phyloP scores from a whole-genome alignment of 306 rosid species.

The Rosa persica region DNA sequence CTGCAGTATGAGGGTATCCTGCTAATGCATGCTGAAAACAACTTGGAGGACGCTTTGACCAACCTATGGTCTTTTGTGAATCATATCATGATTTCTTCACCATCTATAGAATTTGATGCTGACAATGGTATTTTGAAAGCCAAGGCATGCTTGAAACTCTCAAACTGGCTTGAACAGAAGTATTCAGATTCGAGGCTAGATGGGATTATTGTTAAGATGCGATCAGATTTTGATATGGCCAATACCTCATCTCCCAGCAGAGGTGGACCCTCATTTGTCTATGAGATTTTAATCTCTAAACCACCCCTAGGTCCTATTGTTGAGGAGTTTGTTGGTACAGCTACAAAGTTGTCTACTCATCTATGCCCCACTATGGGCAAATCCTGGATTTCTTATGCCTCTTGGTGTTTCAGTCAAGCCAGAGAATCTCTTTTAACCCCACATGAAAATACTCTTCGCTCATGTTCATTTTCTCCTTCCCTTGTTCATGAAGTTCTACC shows the following conservation, averaged over 20 bases:
- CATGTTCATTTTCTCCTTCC: slow-evolving; percentile 64
- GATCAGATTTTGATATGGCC: slow-evolving; percentile 49
- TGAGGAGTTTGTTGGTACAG: slow-evolving; percentile 80
- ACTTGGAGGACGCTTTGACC: slow-evolving; percentile 79
- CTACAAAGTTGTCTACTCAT: slow-evolving; percentile 69
- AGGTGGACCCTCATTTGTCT: slow-evolving; percentile 29
- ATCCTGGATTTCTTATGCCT: slow-evolving; percentile 93
- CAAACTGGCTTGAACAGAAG: slow-evolving; percentile 69
- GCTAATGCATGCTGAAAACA: slow-evolving; percentile 75
- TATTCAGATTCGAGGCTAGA: slow-evolving; percentile 52
- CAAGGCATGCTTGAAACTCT: slow-evolving; percentile 85
- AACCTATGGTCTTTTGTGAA: slow-evolving; percentile 78
- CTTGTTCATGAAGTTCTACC: slow-evolving; percentile 60
- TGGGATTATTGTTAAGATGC: slow-evolving; percentile 54
- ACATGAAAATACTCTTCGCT: slow-evolving; percentile 45
- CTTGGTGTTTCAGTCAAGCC: slow-evolving; percentile 94
- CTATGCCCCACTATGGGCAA: slow-evolving; percentile 89
- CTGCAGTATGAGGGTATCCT: slow-evolving; percentile 79
- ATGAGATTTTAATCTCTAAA: slow-evolving; percentile 32
- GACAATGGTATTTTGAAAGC: slow-evolving; percentile 74
- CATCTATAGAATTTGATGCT: slow-evolving; percentile 35
- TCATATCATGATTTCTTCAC: slow-evolving; percentile 63
- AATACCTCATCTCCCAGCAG: slow-evolving; percentile 37
- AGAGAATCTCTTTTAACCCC: slow-evolving; percentile 54
- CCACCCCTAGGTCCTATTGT: slow-evolving; percentile 43